Evolutionary conservation across 2,329 filamentous ascomycete genomes (phyloP), one percentile per base, ranked within the genome.

Genomic region (Pyrenophora teres): DNA sequence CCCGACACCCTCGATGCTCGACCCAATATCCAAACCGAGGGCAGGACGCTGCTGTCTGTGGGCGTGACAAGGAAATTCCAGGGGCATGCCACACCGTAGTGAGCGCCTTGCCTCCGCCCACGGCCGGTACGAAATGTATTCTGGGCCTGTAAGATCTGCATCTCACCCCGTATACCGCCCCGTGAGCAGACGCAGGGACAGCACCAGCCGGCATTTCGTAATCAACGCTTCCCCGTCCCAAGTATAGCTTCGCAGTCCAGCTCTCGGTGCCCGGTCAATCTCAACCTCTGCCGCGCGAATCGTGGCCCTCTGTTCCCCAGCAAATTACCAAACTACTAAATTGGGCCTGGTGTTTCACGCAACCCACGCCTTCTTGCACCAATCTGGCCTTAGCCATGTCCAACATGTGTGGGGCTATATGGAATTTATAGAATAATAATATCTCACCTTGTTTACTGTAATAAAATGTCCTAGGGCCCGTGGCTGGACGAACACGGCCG

Each of bases 141-240:
- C 42, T 32, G 31, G 27, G 40, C 13, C 44, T 48, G 37, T 48
- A 18, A 42, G 23, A 46, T 47, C 21, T 35, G 30, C 33, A 43
- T 43, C 50, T 49, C 33, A 48, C 40, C 45, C 38, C 23, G 32
- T 35, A 35, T 39, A 43, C 46, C 40, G 35, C 46, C 31, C 21
- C 39, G 33, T 33, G 50, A 52, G 37, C 50, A 38, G 50, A 53
- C 53, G 60, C 60, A 63, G 58, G 60, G 56, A 54, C 56, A 46
- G 30, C 46, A 31, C 30, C 41, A 50, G 30, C 39, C 41, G 45
- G 50, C 39, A 41, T 30, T 23, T 47, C 31, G 48, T 46, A 51
- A 51, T 27, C 25, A 41, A 31, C 15, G 40, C 38, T 44, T 37
- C 37, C 52, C 50, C 35, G 21, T 15, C 27, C 47, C 45, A 43